These are phyloP conservation scores for Wickerhamiella allomyrinae DNA, from an alignment of 805 yeast species.

Conservation along the genomic window DNA sequence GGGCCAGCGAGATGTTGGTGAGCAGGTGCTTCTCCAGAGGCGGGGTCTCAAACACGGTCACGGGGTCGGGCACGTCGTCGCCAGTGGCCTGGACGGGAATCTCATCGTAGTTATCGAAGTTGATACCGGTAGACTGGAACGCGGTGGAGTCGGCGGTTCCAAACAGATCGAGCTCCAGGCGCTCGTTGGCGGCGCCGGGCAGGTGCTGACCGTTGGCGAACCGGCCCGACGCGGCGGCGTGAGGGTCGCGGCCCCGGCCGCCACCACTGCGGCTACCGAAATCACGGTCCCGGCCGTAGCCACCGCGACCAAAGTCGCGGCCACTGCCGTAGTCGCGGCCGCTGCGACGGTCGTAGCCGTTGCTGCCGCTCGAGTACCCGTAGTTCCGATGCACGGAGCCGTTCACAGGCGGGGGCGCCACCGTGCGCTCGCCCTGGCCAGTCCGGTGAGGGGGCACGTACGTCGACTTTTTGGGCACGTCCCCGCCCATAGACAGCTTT, in stretches of 20 bases:
- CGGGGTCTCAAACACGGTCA: constrained; percentile 73
- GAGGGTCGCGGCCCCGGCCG: constrained; percentile 12
- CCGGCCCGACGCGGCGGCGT: constrained; percentile 35
- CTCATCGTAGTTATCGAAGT: constrained; percentile 96
- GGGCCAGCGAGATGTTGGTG: constrained; percentile 73
- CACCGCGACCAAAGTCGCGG: constrained; percentile 23
- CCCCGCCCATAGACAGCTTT: constrained; percentile 37
- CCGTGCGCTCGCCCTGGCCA: constrained; percentile 8
- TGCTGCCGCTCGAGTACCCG: constrained; percentile 16
- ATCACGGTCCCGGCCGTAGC: constrained; percentile 21
- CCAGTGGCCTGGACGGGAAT: constrained; percentile 98
- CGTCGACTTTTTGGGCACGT: constrained; percentile 16
- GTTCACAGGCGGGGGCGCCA: constrained; percentile 20
- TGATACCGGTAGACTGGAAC: constrained; percentile 90
- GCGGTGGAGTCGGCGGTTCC: constrained; percentile 60
- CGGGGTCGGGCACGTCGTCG: constrained; percentile 86
- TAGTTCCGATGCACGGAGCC: constrained; percentile 11
- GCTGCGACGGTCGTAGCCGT: constrained; percentile 18
- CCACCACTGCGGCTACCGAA: constrained; percentile 30
- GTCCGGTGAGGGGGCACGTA: constrained; percentile 45
- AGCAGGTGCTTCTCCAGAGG: constrained; percentile 79
- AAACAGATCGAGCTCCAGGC: constrained; percentile 64
- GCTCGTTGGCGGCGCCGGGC: constrained; percentile 60
- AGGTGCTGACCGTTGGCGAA: constrained; percentile 81
- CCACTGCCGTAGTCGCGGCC: constrained; percentile 17